A percentile compares a stretch with the other conserved stretches of the same genome.
Conservation (phyloP, 805 yeast genomes). For the Candida patagonica region DNA sequence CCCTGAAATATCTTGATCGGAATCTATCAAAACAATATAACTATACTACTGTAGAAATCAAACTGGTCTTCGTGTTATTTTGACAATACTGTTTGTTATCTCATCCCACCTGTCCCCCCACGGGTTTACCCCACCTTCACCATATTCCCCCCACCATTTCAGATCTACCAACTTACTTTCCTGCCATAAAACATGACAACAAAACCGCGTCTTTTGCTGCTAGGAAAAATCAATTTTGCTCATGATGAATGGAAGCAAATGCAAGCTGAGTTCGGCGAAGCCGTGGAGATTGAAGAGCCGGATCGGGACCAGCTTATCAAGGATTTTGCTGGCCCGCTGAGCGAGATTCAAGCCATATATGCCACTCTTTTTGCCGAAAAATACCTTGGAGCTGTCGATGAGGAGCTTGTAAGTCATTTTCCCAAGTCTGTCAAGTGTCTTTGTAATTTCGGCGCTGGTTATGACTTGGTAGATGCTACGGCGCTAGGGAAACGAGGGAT, state of each 20-base stretch:
- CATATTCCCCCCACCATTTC: no score
- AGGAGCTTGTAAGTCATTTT: slow-evolving; percentile 32
- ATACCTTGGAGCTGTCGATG: slow-evolving; percentile 36
- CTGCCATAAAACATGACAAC: slow-evolving; percentile 11
- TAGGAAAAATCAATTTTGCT: slow-evolving; percentile 55
- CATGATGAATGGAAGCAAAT: slow-evolving; percentile 58
- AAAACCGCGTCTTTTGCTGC: slow-evolving; percentile 53
- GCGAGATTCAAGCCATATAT: slow-evolving; percentile 32
- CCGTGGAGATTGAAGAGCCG: slow-evolving; percentile 34
- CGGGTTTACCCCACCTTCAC: no score
- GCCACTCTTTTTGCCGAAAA: slow-evolving; percentile 34
- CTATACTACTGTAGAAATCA: no score
- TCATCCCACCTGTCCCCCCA: no score
- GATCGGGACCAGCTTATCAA: slow-evolving; percentile 34
- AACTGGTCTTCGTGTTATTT: no score
- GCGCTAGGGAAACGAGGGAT: slow-evolving; percentile 35
- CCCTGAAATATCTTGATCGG: no score
- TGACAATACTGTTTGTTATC: no score
- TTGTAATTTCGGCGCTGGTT: slow-evolving; percentile 50
- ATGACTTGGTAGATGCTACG: slow-evolving; percentile 41
- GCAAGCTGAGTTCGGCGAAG: slow-evolving; percentile 36
- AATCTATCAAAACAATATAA: no score
- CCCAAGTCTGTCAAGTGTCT: slow-evolving; percentile 35
- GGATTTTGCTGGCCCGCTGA: slow-evolving; percentile 28
- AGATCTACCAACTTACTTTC: background rate